These are phyloP conservation scores for Aspergillus piperis DNA, from an alignment of 2,329 filamentous ascomycete genomes.

Conservation along the genomic window DNA sequence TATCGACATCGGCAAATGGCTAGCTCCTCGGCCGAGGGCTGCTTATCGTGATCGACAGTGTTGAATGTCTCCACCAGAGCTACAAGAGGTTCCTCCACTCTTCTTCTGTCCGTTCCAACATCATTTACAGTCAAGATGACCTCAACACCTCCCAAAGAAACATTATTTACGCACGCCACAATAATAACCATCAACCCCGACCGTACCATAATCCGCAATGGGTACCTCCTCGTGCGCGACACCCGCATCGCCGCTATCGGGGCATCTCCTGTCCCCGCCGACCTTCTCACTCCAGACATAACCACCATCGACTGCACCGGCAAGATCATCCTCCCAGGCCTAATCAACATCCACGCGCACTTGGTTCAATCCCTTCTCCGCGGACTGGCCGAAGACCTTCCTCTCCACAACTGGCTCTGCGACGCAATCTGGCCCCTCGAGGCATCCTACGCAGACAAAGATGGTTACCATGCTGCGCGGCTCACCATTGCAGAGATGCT, in stretches of 20 bases:
- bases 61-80: background rate
- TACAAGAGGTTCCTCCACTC: background rate
- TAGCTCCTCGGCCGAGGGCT: background rate
- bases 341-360: conserved; percentile 56
- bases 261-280: conserved; percentile 32
- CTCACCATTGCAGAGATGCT: conserved; percentile 56
- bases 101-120: background rate
- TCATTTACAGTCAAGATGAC: background rate
- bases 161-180: conserved; percentile 53
- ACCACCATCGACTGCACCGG: conserved; percentile 40
- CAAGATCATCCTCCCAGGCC: conserved; percentile 51
- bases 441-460: conserved; percentile 47
- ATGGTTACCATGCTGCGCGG: conserved; percentile 52
- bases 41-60: background rate
- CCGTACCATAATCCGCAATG: conserved; percentile 51
- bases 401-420: conserved; percentile 54
- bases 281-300: conserved; percentile 36
- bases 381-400: conserved; percentile 53
- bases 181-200: conserved; percentile 54
- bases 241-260: conserved; percentile 48
- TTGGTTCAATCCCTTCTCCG: conserved; percentile 51
- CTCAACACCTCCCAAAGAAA: conserved; percentile 12
- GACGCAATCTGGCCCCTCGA: conserved; percentile 54
- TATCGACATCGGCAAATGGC: too few species aligned
- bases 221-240: conserved; percentile 46